Evolutionary conservation across 768 basidiomycete genomes (phyloP), one percentile per base, ranked within the genome.

Genomic region (Boletus subparvulus): DNA sequence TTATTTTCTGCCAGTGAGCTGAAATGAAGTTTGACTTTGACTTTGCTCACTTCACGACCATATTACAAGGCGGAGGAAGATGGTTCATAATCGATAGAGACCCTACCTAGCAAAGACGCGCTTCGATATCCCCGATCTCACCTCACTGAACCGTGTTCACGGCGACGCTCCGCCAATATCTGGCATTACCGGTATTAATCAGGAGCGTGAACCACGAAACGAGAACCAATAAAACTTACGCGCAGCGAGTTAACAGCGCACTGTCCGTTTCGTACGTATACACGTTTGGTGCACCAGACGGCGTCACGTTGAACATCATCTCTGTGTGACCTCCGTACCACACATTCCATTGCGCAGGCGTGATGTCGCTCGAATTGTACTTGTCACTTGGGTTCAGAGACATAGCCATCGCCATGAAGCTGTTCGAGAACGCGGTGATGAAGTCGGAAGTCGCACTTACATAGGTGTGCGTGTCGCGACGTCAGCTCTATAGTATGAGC

Each of bases 261-360:
- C 19, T 39, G 36, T 48, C 54, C 1, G 47, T 57, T 3, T 12
- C 5, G 14, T 43, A 48, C 7, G 40, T 48, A 6, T 58, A 56
- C 7, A 58, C 19, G 7, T 48, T 9, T 24, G 56, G 54, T n/a
- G 13, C 28, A 39, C 56, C 47, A 32, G 54, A 48, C 10, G 47
- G 26, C 10, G 54, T 36, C 30, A 57, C 46, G 21, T 56, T 58
- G 42, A 58, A 58, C 54, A 49, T n/a, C 41, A 58, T 56, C 42
- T 57, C 56, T 11, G 26, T 49, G 21, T 44, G 17, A 6, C n/a
- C 35, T 17, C 9, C 24, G 14, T 35, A 21, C 47, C 47, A 58
- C 3, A n/a, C 11, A 36, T 30, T 10, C 56, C 56, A 57, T 19
- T 19, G 44, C 10, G 24, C 7, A 8, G 41, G 40, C 12, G 19